Percentiles rank a stretch among this genome's conserved stretches.
Evolutionary conservation across 768 basidiomycete genomes (phyloP).

Genomic region (Sporobolomyces roseus): DNA sequence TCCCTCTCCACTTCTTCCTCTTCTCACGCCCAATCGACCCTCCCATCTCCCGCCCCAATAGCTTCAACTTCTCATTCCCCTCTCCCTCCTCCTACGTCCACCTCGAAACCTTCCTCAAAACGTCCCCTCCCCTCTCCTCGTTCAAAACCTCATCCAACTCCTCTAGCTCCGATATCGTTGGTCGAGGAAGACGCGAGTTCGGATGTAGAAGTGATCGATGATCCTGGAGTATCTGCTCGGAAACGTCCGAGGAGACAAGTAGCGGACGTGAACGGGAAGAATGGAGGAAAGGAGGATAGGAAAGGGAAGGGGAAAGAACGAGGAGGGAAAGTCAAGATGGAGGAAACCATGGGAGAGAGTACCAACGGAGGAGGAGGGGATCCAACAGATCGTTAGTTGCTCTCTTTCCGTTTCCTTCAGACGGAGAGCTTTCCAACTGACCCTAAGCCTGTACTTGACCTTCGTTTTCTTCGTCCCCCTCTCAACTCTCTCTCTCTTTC

Average conservation of each 20-base stretch:
- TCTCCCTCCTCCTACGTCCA: neutral
- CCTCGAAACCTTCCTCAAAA: neutral
- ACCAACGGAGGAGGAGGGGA: too few relatives aligned
- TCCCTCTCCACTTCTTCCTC: too few relatives aligned
- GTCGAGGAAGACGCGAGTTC: neutral
- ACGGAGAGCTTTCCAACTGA: too few relatives aligned
- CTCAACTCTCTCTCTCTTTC: too few relatives aligned
- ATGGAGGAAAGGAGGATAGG: too few relatives aligned
- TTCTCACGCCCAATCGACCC: too few relatives aligned
- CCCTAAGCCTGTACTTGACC: too few relatives aligned
- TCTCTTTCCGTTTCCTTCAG: neutral
- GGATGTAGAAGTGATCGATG: conserved; percentile 13
- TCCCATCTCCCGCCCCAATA: neutral
- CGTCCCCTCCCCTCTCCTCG: neutral
- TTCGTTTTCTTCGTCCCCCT: too few relatives aligned
- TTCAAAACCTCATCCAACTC: conserved; percentile 1
- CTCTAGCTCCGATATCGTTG: neutral
- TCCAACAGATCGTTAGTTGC: conserved; percentile 22
- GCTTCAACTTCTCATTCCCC: neutral
- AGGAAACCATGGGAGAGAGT: too few relatives aligned
- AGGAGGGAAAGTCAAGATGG: neutral
- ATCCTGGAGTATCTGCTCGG: neutral
- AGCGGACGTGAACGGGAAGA: too few relatives aligned
- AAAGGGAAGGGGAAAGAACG: too few relatives aligned
- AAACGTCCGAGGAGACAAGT: too few relatives aligned